These are phyloP conservation scores for Trypanosoma theileri DNA, from an alignment of 208 protist genomes.

Conservation along the genomic window DNA sequence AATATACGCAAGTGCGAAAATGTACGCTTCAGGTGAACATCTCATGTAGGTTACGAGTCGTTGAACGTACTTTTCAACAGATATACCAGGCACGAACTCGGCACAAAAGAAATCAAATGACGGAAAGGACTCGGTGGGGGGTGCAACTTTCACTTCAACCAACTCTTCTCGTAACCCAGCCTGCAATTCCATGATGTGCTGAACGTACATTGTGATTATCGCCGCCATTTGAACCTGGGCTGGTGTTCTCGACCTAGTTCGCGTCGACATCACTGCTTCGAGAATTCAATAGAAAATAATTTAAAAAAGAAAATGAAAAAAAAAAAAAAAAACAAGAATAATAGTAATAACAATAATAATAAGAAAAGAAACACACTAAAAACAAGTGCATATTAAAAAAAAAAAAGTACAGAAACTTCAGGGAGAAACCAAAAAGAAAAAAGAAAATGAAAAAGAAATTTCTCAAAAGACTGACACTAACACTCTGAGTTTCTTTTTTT, in stretches of 20 bases:
- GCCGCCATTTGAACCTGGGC: conserved; percentile 38
- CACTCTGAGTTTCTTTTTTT: no score
- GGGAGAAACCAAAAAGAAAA: no score
- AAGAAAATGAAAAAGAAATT: no score
- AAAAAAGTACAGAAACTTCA: no score
- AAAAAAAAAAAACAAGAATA: no score
- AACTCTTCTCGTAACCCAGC: neutral
- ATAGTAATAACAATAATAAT: no score
- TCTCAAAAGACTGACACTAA: no score
- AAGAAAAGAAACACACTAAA: no score
- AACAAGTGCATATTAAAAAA: no score
- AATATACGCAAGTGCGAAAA: conserved; percentile 54
- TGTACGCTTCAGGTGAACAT: conserved; percentile 45
- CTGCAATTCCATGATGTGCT: conserved; percentile 41
- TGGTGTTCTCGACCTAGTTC: conserved; percentile 28
- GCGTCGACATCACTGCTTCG: conserved; percentile 11
- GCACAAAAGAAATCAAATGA: conserved; percentile 54
- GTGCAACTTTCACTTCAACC: conserved; percentile 14
- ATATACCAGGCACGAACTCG: conserved; percentile 39
- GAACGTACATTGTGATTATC: conserved; percentile 36
- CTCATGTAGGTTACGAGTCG: conserved; percentile 54
- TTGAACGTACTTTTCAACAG: conserved; percentile 43
- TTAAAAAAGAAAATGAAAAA: conserved; percentile 19
- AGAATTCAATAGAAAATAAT: neutral
- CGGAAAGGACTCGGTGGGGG: conserved; percentile 30